Base-by-base conservation (phyloP, 2,329 filamentous ascomycete genomes). In the Nemania abortiva region DNA sequence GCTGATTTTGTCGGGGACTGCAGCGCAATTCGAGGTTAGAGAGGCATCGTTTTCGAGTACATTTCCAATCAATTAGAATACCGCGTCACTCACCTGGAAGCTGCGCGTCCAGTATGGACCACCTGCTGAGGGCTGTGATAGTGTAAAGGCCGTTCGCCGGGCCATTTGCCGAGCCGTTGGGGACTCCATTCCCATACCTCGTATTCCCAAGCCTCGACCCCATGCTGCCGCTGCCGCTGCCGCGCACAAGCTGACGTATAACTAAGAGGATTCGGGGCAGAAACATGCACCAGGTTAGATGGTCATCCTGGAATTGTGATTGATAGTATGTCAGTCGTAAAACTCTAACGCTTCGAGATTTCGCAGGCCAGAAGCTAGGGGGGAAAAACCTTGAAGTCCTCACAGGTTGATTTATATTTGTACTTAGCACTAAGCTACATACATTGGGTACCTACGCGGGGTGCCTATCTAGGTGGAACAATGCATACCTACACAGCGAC, bases 21-120 rank as follows among this genome's bases (percentile, higher is more conserved):
- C 56, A 63, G 13, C 11, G 6, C 29, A 34, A 63, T 27, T 27
- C 3, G 2, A 15, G 29, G 59, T 74, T 53, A 73, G 69, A 64
- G 64, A 66, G 50, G 34, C 37, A 20, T 39, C 18, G 11, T n/a
- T 37, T 6, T 45, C 39, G 6, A 20, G 29, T 11, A 1, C 2
- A 49, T 22, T 24, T 18, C 5, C 20, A 15, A 20, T 39, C 13
- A 34, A 45, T 42, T 22, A 47, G 27, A 15, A 7, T n/a, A 22
- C 10, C 10, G 37, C 9, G 18, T 20, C 5, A 76, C 83, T 69
- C 79, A 92, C 89, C 81, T 75, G 94, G 93, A 39, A 96, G 84
- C 69, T 91, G 87, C 77, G 89, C 91, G 77, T 90, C 89, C 69
- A 91, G 84, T 74, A 94, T 89, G 49, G 93, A 97, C 95, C 95